phyloP scores from a whole-genome alignment of 2,329 filamentous ascomycete genomes.

The Aspergillus fructus region DNA sequence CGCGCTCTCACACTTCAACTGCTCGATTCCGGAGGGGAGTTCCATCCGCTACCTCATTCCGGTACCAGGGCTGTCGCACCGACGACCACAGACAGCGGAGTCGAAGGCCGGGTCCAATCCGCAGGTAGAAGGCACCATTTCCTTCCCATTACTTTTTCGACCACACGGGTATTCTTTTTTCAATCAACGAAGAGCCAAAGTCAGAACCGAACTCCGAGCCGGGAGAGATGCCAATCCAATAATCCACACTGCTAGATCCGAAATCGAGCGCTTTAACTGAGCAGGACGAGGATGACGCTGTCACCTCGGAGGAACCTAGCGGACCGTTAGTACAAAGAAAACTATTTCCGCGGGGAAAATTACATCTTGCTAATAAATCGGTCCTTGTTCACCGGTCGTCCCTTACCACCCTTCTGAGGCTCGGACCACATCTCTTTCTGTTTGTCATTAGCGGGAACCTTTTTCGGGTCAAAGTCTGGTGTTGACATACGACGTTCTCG shows the following conservation, averaged over 20 bases:
- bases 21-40: not conserved
- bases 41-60: not conserved
- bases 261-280: conserved; percentile 59
- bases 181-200: conserved; percentile 8
- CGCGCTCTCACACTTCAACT: not conserved
- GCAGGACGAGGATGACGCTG: conserved; percentile 80
- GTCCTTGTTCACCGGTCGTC: conserved; percentile 97
- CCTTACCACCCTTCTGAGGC: conserved; percentile 79
- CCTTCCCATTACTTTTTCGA: not conserved
- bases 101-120: not conserved
- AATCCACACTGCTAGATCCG: not conserved
- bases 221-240: conserved; percentile 2
- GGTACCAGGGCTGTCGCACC: not conserved
- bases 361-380: conserved; percentile 97
- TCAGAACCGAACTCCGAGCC: conserved; percentile 10
- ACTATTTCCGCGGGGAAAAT: no score
- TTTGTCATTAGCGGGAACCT: not conserved
- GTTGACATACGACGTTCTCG: conserved; percentile 66
- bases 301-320: conserved; percentile 80
- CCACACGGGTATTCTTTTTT: conserved; percentile 7
- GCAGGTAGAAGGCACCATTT: not conserved
- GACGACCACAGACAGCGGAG: not conserved
- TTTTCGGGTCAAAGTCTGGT: not conserved
- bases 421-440: conserved; percentile 98
- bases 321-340: not conserved